These are phyloP conservation scores for Umbelopsis sp. DNA, from an alignment of 192 early-diverging fungal genomes.

Conservation along the genomic window DNA sequence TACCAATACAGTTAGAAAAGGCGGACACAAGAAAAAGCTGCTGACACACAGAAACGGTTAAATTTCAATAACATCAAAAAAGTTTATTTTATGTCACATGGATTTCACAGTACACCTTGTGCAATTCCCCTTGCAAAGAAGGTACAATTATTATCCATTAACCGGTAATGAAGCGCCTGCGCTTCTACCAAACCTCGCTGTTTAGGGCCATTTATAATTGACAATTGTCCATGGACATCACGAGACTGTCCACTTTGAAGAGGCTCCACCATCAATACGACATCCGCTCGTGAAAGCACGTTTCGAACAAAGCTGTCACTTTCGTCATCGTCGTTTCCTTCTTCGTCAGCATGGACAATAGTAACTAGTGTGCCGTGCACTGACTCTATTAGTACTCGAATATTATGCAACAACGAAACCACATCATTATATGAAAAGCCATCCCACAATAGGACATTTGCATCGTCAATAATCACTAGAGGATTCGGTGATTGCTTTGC, in stretches of 20 bases:
- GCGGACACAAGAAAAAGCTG: not conserved
- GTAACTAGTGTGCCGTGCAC: constrained; percentile 53
- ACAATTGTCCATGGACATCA: constrained; percentile 60
- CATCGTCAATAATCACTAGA: constrained; percentile 58
- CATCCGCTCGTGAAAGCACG: constrained; percentile 46
- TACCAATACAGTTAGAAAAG: no score
- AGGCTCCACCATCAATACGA: constrained; percentile 50
- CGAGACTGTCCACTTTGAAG: constrained; percentile 55
- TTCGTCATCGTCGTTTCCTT: constrained; percentile 40
- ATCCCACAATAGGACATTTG: constrained; percentile 47
- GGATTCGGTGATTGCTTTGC: constrained; percentile 16
- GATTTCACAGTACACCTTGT: constrained; percentile 49
- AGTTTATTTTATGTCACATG: constrained; percentile 11
- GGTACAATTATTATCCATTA: constrained; percentile 59
- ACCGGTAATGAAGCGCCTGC: constrained; percentile 57
- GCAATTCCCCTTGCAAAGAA: constrained; percentile 63
- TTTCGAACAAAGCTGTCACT: constrained; percentile 54
- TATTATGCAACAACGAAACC: constrained; percentile 42
- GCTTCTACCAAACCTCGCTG: constrained; percentile 32
- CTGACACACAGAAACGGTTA: not conserved
- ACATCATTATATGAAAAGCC: constrained; percentile 45
- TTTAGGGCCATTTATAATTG: constrained; percentile 53
- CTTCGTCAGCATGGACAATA: constrained; percentile 55
- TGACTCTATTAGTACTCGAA: constrained; percentile 44
- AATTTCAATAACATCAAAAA: no score